Percentiles rank a stretch among this genome's conserved stretches.
phyloP scores from a whole-genome alignment of 1,284 basidiomycete species.

The Pseudozyma hubeiensis region DNA sequence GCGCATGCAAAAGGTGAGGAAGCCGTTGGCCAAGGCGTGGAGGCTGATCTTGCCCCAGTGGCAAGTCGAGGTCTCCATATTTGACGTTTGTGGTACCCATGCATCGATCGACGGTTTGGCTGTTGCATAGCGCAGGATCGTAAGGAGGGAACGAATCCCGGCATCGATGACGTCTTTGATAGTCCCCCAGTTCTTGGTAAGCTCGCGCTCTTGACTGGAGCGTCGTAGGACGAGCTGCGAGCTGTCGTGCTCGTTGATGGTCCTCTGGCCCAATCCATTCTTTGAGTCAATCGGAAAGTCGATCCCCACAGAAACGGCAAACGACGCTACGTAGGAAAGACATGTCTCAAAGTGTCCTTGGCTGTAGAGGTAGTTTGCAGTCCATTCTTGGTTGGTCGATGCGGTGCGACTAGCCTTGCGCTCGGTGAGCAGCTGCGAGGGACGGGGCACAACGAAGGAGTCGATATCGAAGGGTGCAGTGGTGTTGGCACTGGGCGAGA shows the following conservation, averaged over 20 bases:
- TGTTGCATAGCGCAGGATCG: constrained; percentile 1
- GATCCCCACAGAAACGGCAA: constrained; percentile 32
- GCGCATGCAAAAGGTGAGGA: constrained; percentile 26
- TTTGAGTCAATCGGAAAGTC: constrained; percentile 1
- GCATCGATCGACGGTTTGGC: not conserved
- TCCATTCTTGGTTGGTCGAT: constrained; percentile 45
- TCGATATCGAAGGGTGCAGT: constrained; percentile 7
- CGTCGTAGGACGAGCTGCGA: constrained; percentile 21
- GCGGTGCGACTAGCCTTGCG: constrained; percentile 18
- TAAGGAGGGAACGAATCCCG: constrained; percentile 27
- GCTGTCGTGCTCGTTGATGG: constrained; percentile 16
- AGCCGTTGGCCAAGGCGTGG: constrained; percentile 5
- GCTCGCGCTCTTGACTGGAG: constrained; percentile 30
- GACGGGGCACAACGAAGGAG: constrained; percentile 10
- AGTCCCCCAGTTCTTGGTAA: constrained; percentile 47
- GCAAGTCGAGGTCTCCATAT: not conserved
- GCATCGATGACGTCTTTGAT: constrained; percentile 42
- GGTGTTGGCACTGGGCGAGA: constrained; percentile 2
- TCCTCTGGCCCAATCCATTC: not conserved
- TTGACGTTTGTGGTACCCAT: constrained; percentile 6
- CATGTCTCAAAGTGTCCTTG: constrained; percentile 33
- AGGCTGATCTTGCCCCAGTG: constrained; percentile 3
- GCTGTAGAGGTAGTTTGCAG: constrained; percentile 33
- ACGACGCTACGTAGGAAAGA: constrained; percentile 36
- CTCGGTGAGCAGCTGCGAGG: constrained; percentile 5